These are phyloP conservation scores for Astrothelium subdiscretum DNA, from an alignment of 495 filamentous ascomycete species.

Conservation along the genomic window DNA sequence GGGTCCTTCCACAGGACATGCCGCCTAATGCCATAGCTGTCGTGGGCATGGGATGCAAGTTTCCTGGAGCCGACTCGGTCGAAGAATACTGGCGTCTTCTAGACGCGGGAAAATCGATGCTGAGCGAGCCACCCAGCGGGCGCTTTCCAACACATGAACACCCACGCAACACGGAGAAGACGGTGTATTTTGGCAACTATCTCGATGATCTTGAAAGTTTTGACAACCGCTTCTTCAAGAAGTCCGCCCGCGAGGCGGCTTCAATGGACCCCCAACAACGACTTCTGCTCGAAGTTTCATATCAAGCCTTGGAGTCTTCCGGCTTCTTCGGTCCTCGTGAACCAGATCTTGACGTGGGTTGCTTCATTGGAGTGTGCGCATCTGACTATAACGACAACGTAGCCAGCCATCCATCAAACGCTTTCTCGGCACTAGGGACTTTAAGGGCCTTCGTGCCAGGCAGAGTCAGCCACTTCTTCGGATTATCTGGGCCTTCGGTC, in stretches of 20 bases:
- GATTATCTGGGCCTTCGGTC: constrained; percentile 1
- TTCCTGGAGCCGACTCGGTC: constrained; percentile 26
- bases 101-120: constrained; percentile 30
- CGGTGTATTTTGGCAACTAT: background rate
- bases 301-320: constrained; percentile 28
- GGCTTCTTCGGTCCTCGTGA: constrained; percentile 23
- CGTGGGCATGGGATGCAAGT: constrained; percentile 31
- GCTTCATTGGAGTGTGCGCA: constrained; percentile 26
- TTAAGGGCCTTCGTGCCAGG: constrained; percentile 18
- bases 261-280: constrained; percentile 25
- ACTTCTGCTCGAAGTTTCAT: constrained; percentile 24
- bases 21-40: constrained; percentile 22
- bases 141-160: background rate
- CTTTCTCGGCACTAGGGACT: constrained; percentile 7
- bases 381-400: constrained; percentile 19
- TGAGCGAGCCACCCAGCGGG: constrained; percentile 6
- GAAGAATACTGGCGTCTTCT: constrained; percentile 35
- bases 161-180: background rate
- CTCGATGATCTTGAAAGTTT: constrained; percentile 13
- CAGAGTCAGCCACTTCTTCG: constrained; percentile 20
- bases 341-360: constrained; percentile 20
- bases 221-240: constrained; percentile 29
- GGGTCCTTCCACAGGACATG: background rate
- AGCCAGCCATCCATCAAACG: background rate
- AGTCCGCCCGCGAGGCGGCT: constrained; percentile 28